Conservation (phyloP, 2,329 filamentous ascomycete genomes). For the Sclerotinia spermophila region DNA sequence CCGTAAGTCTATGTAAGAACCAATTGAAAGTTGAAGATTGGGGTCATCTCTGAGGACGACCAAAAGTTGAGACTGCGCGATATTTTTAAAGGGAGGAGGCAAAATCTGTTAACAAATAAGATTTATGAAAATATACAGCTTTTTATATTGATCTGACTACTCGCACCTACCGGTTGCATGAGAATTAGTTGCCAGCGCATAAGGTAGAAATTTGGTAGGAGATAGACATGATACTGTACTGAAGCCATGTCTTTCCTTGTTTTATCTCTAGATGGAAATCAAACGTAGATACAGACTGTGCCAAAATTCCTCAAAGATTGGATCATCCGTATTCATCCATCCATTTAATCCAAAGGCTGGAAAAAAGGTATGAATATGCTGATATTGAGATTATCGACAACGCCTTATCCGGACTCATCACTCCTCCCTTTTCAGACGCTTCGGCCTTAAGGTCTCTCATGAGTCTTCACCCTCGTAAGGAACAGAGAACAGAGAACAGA, state of each 20-base stretch:
- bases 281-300: background rate
- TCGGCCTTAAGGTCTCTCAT: background rate
- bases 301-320: background rate
- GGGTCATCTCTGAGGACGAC: constrained; percentile 1
- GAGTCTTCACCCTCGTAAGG: background rate
- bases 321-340: background rate
- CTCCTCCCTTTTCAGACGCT: background rate
- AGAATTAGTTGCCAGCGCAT: constrained; percentile 14
- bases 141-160: constrained; percentile 5
- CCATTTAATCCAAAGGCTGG: background rate
- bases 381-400: background rate
- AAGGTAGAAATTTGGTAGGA: constrained; percentile 1
- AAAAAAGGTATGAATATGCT: background rate
- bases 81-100: background rate
- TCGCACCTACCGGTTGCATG: constrained; percentile 12
- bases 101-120: constrained; percentile 9
- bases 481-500: too few species aligned
- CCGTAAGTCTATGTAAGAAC: background rate
- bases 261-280: background rate
- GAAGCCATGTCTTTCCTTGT: background rate
- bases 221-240: too few species aligned
- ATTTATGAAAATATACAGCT: constrained; percentile 4
- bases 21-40: background rate
- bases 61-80: constrained; percentile 5
- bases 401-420: too few species aligned